Evolutionary conservation across 176 grass and related monocot genomes (phyloP).

Genomic region (Triticum dicoccoides): DNA sequence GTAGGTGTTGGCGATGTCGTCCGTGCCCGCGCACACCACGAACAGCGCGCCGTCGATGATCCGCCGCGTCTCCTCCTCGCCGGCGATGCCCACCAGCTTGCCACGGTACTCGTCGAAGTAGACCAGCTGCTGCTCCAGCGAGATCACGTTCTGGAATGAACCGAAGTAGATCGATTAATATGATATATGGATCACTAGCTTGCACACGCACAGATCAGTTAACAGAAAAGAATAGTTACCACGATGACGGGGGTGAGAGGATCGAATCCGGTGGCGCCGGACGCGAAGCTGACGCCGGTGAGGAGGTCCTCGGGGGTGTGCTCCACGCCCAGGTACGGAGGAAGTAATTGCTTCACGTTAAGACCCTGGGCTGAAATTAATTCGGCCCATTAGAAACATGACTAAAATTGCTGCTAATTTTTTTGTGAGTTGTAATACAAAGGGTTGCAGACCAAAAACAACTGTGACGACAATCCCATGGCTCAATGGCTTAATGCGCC

Average conservation of each 20-base stretch:
- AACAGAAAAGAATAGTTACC: not conserved
- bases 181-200: rapidly evolving
- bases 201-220: not conserved
- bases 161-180: not conserved
- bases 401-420: not conserved
- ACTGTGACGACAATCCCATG: too few relatives aligned
- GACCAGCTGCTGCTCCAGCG: constrained; percentile 55
- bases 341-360: constrained; percentile 63
- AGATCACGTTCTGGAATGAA: constrained; percentile 49
- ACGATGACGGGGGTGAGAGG: constrained; percentile 61
- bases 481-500: too few relatives aligned
- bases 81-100: constrained; percentile 49
- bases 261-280: constrained; percentile 70
- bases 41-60: constrained; percentile 54
- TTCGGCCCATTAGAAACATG: not conserved
- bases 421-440: too few relatives aligned
- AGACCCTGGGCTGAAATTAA: constrained; percentile 49
- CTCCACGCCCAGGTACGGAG: constrained; percentile 39
- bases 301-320: constrained; percentile 50
- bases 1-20: constrained; percentile 91
- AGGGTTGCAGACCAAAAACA: too few relatives aligned
- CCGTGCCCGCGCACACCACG: constrained; percentile 68
- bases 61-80: constrained; percentile 42
- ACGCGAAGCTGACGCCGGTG: constrained; percentile 86
- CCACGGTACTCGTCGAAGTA: constrained; percentile 70